Evolutionary conservation across 2,329 filamentous ascomycete genomes (phyloP), one percentile per base, ranked within the genome.

Genomic region (Mycosphaerella sp.): DNA sequence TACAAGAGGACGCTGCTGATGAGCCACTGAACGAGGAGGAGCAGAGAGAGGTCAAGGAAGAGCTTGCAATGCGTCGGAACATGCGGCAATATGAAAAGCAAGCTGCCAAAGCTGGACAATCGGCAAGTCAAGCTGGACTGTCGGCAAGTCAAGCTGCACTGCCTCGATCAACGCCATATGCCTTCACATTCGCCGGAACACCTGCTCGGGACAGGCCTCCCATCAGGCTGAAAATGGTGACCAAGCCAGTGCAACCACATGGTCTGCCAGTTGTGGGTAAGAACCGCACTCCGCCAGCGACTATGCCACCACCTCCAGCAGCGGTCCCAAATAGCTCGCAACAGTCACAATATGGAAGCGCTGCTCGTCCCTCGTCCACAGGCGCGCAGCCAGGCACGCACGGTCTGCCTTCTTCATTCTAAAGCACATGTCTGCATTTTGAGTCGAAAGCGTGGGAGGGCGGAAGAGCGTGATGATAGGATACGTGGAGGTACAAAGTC

Each of bases 81-180:
- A 26, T 39, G 14, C 47, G 67, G 84, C 70, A 64, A 80, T 75
- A 45, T 81, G 81, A 63, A 77, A 78, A 60, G 81, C 81, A 56
- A 80, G 81, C 70, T 78, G 79, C 80, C 80, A 96, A 65, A 38
- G 31, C 31, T 17, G 48, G 48, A 31, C 31, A 62, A 93, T 83
- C 56, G 87, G 83, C 76, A 5, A 51, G 53, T 41, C 53, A 55
- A 31, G 32, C 31, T 8, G 43, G 48, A 29, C 31, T 63, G 95
- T 83, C 56, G 87, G 83, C 76, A 5, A 51, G 53, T 42, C 53
- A 55, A 31, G 32, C 31, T 9, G 43, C 48, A 6, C 51, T 55
- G 53, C 53, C 48, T 23, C 53, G 48, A 14, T 48, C 53, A 7
- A 11, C 23, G 21, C 21, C 34, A 32, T 41, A 17, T 10, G 38